Percentiles rank a stretch among this genome's conserved stretches.
Evolutionary conservation across 805 yeast species (phyloP).

Genomic region (Hanseniaspora meyeri): DNA sequence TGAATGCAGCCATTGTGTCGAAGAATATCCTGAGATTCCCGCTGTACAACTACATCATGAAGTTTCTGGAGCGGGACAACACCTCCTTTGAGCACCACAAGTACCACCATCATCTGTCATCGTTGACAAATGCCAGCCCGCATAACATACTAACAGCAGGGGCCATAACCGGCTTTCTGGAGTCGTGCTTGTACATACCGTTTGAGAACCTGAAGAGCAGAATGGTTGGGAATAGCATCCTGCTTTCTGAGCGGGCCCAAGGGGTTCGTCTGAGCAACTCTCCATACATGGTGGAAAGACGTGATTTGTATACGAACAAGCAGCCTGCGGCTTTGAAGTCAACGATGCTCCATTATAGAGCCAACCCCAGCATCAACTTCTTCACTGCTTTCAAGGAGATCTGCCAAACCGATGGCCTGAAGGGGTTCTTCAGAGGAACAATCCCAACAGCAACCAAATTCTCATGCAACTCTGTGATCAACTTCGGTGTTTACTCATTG

Average conservation of each 20-base stretch:
- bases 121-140: background rate
- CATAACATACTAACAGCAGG: constrained; percentile 10
- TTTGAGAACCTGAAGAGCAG: constrained; percentile 14
- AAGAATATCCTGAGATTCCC: constrained; percentile 12
- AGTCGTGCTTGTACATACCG: constrained; percentile 12
- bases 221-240: constrained; percentile 13
- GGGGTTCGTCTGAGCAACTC: constrained; percentile 1
- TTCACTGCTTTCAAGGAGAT: constrained; percentile 12
- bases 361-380: constrained; percentile 9
- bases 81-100: background rate
- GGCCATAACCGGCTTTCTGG: constrained; percentile 12
- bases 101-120: constrained; percentile 6
- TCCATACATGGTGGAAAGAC: constrained; percentile 1
- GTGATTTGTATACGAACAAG: background rate
- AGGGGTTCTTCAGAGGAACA: constrained; percentile 14
- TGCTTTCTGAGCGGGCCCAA: constrained; percentile 4
- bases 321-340: background rate
- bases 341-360: constrained; percentile 4
- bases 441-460: constrained; percentile 9
- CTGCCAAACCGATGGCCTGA: constrained; percentile 11
- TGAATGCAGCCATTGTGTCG: constrained; percentile 9
- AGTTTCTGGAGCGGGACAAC: background rate
- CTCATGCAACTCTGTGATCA: constrained; percentile 8
- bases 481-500: constrained; percentile 11
- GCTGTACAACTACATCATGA: constrained; percentile 5